Percentiles rank a stretch among this genome's conserved stretches.
phyloP scores from a whole-genome alignment of 768 basidiomycete species.

The Suillus americanus region DNA sequence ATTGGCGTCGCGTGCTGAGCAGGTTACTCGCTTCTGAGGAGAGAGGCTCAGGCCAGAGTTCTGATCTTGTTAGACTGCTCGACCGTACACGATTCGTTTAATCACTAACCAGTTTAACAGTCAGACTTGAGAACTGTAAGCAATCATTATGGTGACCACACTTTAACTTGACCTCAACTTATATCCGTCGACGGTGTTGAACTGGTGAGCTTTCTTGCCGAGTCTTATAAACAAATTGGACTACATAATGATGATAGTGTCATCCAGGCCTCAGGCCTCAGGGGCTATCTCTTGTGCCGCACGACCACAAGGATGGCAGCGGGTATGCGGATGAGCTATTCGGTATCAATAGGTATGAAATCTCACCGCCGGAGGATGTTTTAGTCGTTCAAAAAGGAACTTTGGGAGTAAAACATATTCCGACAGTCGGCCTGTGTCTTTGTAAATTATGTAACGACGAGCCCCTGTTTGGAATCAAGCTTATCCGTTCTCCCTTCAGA shows the following conservation, averaged over 20 bases:
- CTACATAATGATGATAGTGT: not conserved
- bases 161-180: not conserved
- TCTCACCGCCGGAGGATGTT: not conserved
- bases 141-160: not conserved
- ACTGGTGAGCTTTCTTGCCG: not conserved
- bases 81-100: not conserved
- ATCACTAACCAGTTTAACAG: no score
- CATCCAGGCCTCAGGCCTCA: not conserved
- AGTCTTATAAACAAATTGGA: no score
- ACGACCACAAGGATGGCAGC: no score
- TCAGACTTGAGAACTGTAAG: not conserved
- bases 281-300: not conserved
- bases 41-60: no score
- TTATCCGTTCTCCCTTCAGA: no score
- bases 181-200: not conserved
- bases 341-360: not conserved
- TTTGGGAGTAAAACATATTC: not conserved
- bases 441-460: no score
- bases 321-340: not conserved
- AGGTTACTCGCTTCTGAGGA: not conserved
- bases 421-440: no score
- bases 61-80: not conserved
- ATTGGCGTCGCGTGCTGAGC: not conserved
- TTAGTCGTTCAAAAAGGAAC: not conserved
- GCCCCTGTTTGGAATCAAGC: no score